Conservation (phyloP, 2,329 filamentous ascomycete species). For the Rutstroemia sp. region DNA sequence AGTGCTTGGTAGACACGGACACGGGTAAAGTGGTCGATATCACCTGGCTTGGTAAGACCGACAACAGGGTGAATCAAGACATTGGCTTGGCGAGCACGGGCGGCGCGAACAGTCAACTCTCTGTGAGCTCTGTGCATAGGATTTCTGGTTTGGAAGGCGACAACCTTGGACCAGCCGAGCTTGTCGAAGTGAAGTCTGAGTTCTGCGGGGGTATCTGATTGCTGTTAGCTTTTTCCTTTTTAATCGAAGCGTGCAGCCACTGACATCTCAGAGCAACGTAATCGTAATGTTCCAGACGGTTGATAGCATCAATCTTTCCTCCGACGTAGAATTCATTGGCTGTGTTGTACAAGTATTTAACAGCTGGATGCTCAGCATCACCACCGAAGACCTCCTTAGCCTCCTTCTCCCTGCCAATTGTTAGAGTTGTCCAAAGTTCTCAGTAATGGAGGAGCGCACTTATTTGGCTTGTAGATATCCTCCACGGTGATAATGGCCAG, state of each 20-base stretch:
- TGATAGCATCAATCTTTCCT: constrained; percentile 92
- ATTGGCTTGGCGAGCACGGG: constrained; percentile 92
- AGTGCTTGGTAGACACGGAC: constrained; percentile 98
- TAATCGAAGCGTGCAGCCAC: constrained; percentile 27
- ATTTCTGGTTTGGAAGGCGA: constrained; percentile 98
- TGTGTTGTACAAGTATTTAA: constrained; percentile 79
- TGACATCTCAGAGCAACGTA: constrained; percentile 91
- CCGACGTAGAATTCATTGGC: constrained; percentile 88
- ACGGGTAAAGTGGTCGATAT: constrained; percentile 99
- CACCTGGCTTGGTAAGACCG: constrained; percentile 95
- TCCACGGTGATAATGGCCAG: constrained; percentile 93
- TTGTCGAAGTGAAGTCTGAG: constrained; percentile 97
- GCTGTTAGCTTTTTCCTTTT: constrained; percentile 13
- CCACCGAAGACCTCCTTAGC: constrained; percentile 92
- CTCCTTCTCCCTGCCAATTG: constrained; percentile 62
- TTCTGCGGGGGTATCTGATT: constrained; percentile 79
- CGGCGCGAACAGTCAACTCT: constrained; percentile 94
- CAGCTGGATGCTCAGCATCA: constrained; percentile 82
- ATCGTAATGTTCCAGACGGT: constrained; percentile 96
- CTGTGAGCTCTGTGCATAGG: constrained; percentile 99
- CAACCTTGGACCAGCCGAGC: constrained; percentile 95
- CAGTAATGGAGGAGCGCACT: constrained; percentile 48
- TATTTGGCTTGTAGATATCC: constrained; percentile 92
- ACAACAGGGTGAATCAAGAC: constrained; percentile 99
- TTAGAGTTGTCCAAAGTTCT: constrained; percentile 12